Evolutionary conservation across 768 basidiomycete genomes (phyloP), one percentile per base, ranked within the genome.

Genomic region (Agrocybe praecox): DNA sequence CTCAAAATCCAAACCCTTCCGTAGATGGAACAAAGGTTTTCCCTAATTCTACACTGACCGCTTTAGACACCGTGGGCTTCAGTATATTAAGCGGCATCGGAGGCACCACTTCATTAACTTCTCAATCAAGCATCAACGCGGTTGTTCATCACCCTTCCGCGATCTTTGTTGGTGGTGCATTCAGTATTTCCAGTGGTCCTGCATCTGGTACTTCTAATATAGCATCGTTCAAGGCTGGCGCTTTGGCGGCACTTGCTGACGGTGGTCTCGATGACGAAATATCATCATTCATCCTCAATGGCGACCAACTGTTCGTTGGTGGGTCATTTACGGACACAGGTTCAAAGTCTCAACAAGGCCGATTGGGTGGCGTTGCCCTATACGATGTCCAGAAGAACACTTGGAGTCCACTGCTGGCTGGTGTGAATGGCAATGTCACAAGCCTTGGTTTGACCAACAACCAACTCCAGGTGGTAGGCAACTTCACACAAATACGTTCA

Each of bases 241-340:
- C 70, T 3, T 74, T 92, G 24, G 65, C 74, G 9, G 64, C 80
- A 0, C 67, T 95, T 17, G 66, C 87, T 0, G 75, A 80, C 12
- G 80, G 81, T 23, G 97, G 97, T 10, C 78, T 98, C 52, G 86
- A 96, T 66, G 96, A 92, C 2, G 71, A 80, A 9, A 92, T 98
- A 9, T 77, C 81, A 9, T 81, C 92, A 0, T 68, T 96, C 40
- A 75, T 81, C n/a, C 64, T 89, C 29, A 73, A 79, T 52, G 86
- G 83, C 11, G 80, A 90, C 63, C 76, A 76, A 18, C 71, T 98
- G 11, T 97, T 82, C 68, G 85, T 96, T 40, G 96, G 94, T n/a
- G 97, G 97, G 0, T 76, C 85, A 0, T 99, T 99, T 76, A 80
- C 78, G 0, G 87, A 90, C 59, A 90, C 93, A 0, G 69, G 70